Percentiles rank a stretch among this genome's conserved stretches.
Evolutionary conservation across 2,329 filamentous ascomycete species (phyloP).

Genomic region (Fragosphaeria purpurea): DNA sequence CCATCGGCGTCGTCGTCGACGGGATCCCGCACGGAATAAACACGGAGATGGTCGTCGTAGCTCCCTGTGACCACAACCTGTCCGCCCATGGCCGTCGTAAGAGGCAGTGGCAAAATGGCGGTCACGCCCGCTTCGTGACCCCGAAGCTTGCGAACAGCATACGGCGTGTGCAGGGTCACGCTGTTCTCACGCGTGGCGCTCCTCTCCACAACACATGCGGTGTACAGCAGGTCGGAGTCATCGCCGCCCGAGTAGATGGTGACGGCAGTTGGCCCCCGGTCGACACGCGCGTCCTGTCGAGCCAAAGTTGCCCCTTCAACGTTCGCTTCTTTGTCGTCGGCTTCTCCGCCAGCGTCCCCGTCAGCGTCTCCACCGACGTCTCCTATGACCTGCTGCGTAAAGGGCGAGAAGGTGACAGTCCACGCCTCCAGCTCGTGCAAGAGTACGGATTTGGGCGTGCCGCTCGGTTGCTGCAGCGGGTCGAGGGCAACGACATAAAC

Average conservation of each 20-base stretch:
- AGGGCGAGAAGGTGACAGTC: slow-evolving; percentile 52
- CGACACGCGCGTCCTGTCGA: too few relatives aligned
- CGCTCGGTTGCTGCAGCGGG: slow-evolving; percentile 28
- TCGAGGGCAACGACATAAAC: slow-evolving; percentile 47
- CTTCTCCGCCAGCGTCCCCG: slow-evolving; percentile 1
- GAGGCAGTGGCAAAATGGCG: slow-evolving; percentile 62
- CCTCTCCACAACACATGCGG: slow-evolving; percentile 13
- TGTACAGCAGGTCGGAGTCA: slow-evolving; percentile 52
- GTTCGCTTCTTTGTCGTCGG: slow-evolving; percentile 10
- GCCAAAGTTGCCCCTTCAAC: too few relatives aligned
- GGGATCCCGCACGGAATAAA: slow-evolving; percentile 40
- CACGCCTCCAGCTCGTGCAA: slow-evolving; percentile 59
- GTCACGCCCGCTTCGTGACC: slow-evolving; percentile 76
- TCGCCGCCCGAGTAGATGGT: slow-evolving; percentile 62
- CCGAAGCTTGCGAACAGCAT: slow-evolving; percentile 16
- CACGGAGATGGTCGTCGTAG: slow-evolving; percentile 76
- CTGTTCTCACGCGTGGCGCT: not conserved
- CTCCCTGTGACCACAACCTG: slow-evolving; percentile 71
- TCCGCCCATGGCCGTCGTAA: slow-evolving; percentile 29
- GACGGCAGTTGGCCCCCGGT: too few relatives aligned
- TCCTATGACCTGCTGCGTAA: not conserved
- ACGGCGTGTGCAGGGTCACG: slow-evolving; percentile 8
- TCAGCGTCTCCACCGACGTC: not conserved
- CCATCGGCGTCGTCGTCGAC: slow-evolving; percentile 31
- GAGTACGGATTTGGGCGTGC: slow-evolving; percentile 26